phyloP scores from a whole-genome alignment of 2,329 filamentous ascomycete species.

The Sporothrix phasma region DNA sequence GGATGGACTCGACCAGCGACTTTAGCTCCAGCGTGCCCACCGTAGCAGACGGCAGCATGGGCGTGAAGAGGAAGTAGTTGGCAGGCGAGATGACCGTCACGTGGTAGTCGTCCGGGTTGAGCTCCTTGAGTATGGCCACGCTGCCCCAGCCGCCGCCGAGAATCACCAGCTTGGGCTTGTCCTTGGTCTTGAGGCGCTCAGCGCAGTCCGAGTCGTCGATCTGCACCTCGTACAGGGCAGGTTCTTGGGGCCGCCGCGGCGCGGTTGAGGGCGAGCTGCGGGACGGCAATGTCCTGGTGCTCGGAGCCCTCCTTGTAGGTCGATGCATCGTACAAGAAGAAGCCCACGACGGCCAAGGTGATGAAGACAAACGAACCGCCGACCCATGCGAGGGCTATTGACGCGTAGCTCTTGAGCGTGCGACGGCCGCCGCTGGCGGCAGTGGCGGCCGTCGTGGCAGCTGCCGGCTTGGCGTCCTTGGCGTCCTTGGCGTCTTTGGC shows the following conservation, averaged over 20 bases:
- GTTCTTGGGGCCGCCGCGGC: conserved; percentile 84
- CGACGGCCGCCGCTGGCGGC: neutral
- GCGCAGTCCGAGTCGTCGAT: conserved; percentile 89
- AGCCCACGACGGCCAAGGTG: conserved; percentile 60
- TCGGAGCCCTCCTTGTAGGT: conserved; percentile 70
- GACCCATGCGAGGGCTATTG: conserved; percentile 58
- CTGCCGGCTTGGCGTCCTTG: neutral
- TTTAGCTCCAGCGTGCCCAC: conserved; percentile 88
- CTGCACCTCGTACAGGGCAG: conserved; percentile 80
- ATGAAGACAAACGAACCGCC: conserved; percentile 67
- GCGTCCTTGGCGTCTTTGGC: neutral
- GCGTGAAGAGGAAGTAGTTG: conserved; percentile 97
- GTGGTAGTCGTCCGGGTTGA: conserved; percentile 88
- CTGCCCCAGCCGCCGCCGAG: conserved; percentile 93
- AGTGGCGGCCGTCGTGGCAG: neutral
- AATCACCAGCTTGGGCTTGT: conserved; percentile 88
- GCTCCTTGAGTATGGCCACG: conserved; percentile 79
- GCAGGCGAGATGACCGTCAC: conserved; percentile 89
- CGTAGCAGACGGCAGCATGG: conserved; percentile 93
- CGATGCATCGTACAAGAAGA: conserved; percentile 88
- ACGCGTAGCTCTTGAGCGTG: conserved; percentile 44
- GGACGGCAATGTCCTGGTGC: conserved; percentile 68
- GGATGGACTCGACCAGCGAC: conserved; percentile 85
- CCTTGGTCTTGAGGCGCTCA: conserved; percentile 58
- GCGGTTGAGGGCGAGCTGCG: conserved; percentile 68